Conservation (phyloP, 306 rosid genomes). For the Malus asiatica region DNA sequence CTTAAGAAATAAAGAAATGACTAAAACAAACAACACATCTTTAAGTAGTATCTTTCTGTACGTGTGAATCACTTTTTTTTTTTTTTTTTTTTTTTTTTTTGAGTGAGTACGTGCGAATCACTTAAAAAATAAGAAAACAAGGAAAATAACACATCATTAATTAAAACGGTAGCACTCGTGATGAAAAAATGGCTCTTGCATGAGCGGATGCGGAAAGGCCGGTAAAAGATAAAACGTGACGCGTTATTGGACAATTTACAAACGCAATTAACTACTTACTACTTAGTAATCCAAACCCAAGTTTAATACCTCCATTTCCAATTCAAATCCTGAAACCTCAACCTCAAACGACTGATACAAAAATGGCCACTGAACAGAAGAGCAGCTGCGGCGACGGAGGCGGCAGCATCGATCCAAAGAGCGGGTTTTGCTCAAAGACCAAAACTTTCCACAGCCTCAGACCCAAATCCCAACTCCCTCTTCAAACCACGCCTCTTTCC, state of each 20-base stretch:
- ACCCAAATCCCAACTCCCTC: constrained; percentile 12
- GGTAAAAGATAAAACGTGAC: background rate
- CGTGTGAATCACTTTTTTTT: too few relatives aligned
- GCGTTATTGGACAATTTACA: background rate
- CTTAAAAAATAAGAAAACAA: too few relatives aligned
- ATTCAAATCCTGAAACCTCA: background rate
- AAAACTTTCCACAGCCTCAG: constrained; percentile 19
- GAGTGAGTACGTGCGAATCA: too few relatives aligned
- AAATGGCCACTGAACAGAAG: background rate
- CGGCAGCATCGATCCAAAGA: constrained; percentile 1
- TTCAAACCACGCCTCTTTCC: constrained; percentile 16
- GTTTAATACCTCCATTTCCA: background rate
- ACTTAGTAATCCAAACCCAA: background rate
- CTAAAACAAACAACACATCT: too few relatives aligned
- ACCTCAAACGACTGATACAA: background rate
- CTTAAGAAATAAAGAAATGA: too few relatives aligned
- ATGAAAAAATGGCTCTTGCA: too few relatives aligned
- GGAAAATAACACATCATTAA: too few relatives aligned
- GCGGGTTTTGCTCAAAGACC: constrained; percentile 20
- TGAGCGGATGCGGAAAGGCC: too few relatives aligned
- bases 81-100: too few relatives aligned
- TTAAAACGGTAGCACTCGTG: too few relatives aligned
- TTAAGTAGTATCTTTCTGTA: too few relatives aligned
- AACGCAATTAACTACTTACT: background rate
- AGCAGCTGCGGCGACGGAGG: background rate